Evolutionary conservation across 2,329 filamentous ascomycete genomes (phyloP).

Genomic region (Penicillium sp.): DNA sequence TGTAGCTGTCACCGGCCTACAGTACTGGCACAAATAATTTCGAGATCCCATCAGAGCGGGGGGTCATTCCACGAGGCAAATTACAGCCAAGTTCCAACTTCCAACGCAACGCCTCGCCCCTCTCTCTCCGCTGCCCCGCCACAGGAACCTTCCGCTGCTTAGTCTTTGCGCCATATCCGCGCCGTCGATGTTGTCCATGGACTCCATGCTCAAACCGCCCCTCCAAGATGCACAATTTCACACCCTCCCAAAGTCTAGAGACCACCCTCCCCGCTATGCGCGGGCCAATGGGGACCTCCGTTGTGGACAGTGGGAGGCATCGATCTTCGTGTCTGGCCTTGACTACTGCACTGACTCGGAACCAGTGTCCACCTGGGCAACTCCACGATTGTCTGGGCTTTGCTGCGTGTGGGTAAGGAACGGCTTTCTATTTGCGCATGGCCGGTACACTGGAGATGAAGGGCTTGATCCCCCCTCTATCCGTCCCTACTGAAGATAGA

Average conservation of each 20-base stretch:
- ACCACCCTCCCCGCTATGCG: not conserved
- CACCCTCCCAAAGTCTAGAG: conserved; percentile 1
- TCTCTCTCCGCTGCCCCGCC: conserved; percentile 21
- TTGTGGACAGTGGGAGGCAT: conserved; percentile 17
- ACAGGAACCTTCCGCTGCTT: conserved; percentile 23
- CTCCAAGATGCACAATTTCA: not conserved
- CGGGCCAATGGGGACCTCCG: conserved; percentile 18
- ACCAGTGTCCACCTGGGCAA: conserved; percentile 10
- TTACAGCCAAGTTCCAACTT: not conserved
- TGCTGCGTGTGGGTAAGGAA: conserved; percentile 4
- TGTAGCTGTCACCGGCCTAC: not conserved
- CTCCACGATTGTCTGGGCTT: conserved; percentile 10
- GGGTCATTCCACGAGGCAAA: conserved; percentile 7
- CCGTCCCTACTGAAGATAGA: not conserved
- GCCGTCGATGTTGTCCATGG: not conserved
- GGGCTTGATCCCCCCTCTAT: not conserved
- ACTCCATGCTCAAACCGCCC: not conserved
- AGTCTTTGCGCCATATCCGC: conserved; percentile 18
- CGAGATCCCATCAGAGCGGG: not conserved
- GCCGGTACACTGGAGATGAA: conserved; percentile 7
- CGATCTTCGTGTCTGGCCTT: conserved; percentile 22
- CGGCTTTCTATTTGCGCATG: conserved; percentile 9
- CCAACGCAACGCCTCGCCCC: not conserved
- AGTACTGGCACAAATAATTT: not conserved
- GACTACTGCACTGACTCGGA: conserved; percentile 12